Evolutionary conservation across 495 filamentous ascomycete genomes (phyloP).

Genomic region (Aspergillus steynii): DNA sequence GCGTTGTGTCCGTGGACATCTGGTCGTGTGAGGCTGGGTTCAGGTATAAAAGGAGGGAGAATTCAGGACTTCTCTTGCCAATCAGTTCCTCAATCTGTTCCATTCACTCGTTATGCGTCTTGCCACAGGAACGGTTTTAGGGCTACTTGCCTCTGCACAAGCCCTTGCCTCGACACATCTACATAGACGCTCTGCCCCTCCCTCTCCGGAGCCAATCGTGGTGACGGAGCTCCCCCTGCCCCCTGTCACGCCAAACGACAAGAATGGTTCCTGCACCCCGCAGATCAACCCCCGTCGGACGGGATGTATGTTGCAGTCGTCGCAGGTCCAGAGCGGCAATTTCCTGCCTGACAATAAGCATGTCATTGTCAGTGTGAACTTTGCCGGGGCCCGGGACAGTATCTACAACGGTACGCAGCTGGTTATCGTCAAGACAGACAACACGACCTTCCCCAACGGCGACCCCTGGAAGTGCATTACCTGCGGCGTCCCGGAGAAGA

Average conservation of each 20-base stretch:
- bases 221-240: slow-evolving; percentile 24
- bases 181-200: background rate
- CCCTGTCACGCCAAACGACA: slow-evolving; percentile 17
- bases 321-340: slow-evolving; percentile 19
- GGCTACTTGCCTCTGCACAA: background rate
- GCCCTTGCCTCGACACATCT: background rate
- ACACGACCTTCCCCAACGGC: slow-evolving; percentile 17
- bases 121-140: background rate
- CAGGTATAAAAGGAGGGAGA: too few relatives aligned
- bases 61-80: too few relatives aligned
- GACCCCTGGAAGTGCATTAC: slow-evolving; percentile 27
- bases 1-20: background rate
- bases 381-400: slow-evolving; percentile 23
- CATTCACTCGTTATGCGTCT: background rate
- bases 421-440: slow-evolving; percentile 21
- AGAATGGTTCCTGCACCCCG: slow-evolving; percentile 16
- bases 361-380: slow-evolving; percentile 21
- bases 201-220: slow-evolving; percentile 19
- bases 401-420: slow-evolving; percentile 25
- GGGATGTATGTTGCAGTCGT: slow-evolving; percentile 18
- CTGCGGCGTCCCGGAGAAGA: slow-evolving; percentile 19
- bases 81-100: too few relatives aligned
- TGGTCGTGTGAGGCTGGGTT: background rate
- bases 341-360: slow-evolving; percentile 25
- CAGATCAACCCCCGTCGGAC: slow-evolving; percentile 19